Evolutionary conservation across 257 asterid genomes (phyloP).

Genomic region (Przewalskia tangutica): DNA sequence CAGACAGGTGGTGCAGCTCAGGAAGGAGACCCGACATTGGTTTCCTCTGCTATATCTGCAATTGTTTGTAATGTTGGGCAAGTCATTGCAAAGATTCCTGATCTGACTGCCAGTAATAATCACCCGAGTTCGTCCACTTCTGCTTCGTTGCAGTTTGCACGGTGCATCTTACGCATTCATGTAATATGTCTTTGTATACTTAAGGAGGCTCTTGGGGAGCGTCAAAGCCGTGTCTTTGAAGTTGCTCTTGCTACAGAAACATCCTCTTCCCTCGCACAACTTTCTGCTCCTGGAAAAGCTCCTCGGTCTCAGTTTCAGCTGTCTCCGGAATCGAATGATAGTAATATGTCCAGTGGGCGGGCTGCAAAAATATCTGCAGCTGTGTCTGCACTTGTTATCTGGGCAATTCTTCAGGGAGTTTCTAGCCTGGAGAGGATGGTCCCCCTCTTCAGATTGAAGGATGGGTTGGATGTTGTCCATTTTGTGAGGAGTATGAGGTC

Average conservation of each 20-base stretch:
- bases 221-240: slow-evolving; percentile 94
- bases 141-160: slow-evolving; percentile 52
- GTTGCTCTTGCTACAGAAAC: slow-evolving; percentile 95
- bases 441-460: slow-evolving; percentile 68
- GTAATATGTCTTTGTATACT: slow-evolving; percentile 67
- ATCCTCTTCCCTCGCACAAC: slow-evolving; percentile 65
- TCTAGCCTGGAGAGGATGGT: slow-evolving; percentile 92
- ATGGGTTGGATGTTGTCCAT: slow-evolving; percentile 81
- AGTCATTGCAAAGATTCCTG: slow-evolving; percentile 71
- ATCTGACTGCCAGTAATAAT: slow-evolving; percentile 40
- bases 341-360: slow-evolving; percentile 45
- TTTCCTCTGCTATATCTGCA: slow-evolving; percentile 91
- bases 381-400: slow-evolving; percentile 75
- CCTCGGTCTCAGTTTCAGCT: slow-evolving; percentile 64
- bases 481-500: slow-evolving; percentile 71
- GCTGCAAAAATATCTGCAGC: slow-evolving; percentile 58
- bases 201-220: slow-evolving; percentile 97
- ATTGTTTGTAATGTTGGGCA: slow-evolving; percentile 65
- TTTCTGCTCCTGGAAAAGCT: slow-evolving; percentile 63
- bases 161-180: slow-evolving; percentile 73
- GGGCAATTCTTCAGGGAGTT: slow-evolving; percentile 87
- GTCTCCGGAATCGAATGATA: slow-evolving; percentile 67
- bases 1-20: slow-evolving; percentile 99
- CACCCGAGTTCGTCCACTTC: slow-evolving; percentile 44
- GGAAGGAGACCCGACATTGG: slow-evolving; percentile 96